Conservation (phyloP, 1,139 yeast species). For the Sugiyamaella castrensis region DNA sequence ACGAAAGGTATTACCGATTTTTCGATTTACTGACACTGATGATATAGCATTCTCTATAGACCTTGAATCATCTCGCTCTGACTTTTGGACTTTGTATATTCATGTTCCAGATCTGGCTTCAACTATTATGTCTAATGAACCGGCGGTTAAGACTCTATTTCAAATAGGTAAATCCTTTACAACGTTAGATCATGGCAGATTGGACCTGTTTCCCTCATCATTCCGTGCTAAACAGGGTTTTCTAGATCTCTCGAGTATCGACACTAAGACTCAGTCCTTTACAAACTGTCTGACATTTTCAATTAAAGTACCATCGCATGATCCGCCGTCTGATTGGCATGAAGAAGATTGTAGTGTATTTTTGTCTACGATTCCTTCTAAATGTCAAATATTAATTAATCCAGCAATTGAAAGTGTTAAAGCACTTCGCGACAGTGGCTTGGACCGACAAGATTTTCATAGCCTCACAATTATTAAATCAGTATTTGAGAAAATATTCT, state of each 20-base stretch:
- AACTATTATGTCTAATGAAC: constrained; percentile 6
- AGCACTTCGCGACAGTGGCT: background rate
- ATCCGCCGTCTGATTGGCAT: constrained; percentile 16
- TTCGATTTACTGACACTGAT: background rate
- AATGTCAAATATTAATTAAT: background rate
- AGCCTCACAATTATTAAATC: constrained; percentile 3
- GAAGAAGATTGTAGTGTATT: background rate
- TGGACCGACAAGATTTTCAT: constrained; percentile 6
- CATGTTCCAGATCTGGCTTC: constrained; percentile 21
- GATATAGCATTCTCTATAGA: constrained; percentile 24
- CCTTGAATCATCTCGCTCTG: background rate
- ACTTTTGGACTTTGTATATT: constrained; percentile 11
- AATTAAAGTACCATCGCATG: constrained; percentile 20
- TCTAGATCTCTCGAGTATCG: no score
- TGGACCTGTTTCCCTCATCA: constrained; percentile 7
- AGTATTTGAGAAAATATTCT: constrained; percentile 15
- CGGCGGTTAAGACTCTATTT: constrained; percentile 12
- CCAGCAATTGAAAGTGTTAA: background rate
- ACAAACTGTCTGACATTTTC: constrained; percentile 14
- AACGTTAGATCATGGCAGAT: background rate
- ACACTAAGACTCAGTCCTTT: background rate
- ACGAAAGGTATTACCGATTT: constrained; percentile 1
- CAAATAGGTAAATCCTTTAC: constrained; percentile 12
- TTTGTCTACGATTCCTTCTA: constrained; percentile 2
- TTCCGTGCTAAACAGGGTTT: background rate